Evolutionary conservation across 192 early-diverging fungal genomes (phyloP).

Genomic region (Geranomyces michiganensis): DNA sequence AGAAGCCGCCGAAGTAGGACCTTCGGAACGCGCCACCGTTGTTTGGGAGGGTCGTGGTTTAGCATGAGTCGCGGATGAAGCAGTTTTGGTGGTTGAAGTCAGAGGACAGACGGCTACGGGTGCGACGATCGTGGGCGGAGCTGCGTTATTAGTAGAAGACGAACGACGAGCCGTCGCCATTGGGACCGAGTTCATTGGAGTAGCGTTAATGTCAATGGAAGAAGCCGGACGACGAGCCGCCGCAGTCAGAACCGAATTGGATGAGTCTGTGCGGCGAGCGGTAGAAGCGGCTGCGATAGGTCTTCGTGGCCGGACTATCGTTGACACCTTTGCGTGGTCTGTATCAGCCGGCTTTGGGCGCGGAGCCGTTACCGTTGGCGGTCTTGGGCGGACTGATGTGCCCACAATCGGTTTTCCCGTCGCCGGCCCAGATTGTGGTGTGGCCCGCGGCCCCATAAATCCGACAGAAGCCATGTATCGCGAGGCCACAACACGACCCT

Average conservation of each 20-base stretch:
- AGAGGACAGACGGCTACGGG: background rate
- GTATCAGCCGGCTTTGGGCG: background rate
- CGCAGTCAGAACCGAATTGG: too few relatives aligned
- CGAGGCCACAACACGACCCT: conserved; percentile 2
- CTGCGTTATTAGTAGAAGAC: background rate
- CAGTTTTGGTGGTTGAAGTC: too few relatives aligned
- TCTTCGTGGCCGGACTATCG: background rate
- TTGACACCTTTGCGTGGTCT: background rate
- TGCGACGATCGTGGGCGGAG: background rate
- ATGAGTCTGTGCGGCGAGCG: too few relatives aligned
- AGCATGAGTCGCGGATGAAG: too few relatives aligned
- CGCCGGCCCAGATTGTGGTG: too few relatives aligned
- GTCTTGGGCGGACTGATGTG: background rate
- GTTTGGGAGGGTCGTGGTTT: background rate
- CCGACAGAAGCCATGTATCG: background rate
- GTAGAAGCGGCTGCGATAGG: too few relatives aligned
- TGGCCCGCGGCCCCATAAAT: too few relatives aligned
- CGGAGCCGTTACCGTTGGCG: background rate
- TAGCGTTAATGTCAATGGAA: too few relatives aligned
- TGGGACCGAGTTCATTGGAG: too few relatives aligned
- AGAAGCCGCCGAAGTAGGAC: background rate
- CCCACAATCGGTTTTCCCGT: too few relatives aligned
- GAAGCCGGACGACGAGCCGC: too few relatives aligned
- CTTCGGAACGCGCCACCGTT: background rate
- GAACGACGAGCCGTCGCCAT: too few relatives aligned